Evolutionary conservation across 2,329 filamentous ascomycete species (phyloP).

Genomic region (Fusarium xyrophilum): DNA sequence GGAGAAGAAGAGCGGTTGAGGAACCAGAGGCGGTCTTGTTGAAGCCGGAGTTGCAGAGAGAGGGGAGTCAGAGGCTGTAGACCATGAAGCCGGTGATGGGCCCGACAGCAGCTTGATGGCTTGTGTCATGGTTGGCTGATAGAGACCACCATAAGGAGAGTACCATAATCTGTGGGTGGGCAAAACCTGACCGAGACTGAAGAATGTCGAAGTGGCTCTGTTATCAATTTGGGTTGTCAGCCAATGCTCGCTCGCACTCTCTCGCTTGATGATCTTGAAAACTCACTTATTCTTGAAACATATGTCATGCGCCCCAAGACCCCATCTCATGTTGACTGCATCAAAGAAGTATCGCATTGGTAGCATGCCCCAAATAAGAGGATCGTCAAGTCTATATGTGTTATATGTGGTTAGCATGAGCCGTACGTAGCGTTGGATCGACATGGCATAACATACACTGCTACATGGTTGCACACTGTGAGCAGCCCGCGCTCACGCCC

Average conservation of each 20-base stretch:
- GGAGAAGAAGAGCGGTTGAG: conserved; percentile 59
- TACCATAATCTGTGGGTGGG: conserved; percentile 84
- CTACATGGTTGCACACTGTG: conserved; percentile 65
- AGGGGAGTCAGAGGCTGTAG: conserved; percentile 24
- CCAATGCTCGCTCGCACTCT: not conserved
- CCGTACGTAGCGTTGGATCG: not conserved
- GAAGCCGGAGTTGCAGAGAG: not conserved
- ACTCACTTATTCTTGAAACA: conserved; percentile 85
- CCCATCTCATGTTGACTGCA: conserved; percentile 82
- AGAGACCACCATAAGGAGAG: conserved; percentile 81
- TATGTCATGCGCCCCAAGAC: conserved; percentile 91
- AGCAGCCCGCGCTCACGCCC: conserved; percentile 78
- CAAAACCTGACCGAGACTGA: conserved; percentile 86
- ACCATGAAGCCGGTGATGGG: conserved; percentile 37
- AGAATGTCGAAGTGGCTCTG: conserved; percentile 78
- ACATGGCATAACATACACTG: conserved; percentile 48
- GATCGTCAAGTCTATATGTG: conserved; percentile 82
- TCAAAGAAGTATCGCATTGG: conserved; percentile 76
- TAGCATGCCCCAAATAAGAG: conserved; percentile 89
- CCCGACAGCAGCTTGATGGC: conserved; percentile 82
- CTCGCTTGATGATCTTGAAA: not conserved
- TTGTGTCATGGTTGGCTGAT: conserved; percentile 87
- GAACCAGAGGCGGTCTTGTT: conserved; percentile 16
- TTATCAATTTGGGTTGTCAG: not conserved
- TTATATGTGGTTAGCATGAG: conserved; percentile 5